Base-by-base conservation (phyloP, 2,329 filamentous ascomycete genomes). In the Colletotrichum trifolii region DNA sequence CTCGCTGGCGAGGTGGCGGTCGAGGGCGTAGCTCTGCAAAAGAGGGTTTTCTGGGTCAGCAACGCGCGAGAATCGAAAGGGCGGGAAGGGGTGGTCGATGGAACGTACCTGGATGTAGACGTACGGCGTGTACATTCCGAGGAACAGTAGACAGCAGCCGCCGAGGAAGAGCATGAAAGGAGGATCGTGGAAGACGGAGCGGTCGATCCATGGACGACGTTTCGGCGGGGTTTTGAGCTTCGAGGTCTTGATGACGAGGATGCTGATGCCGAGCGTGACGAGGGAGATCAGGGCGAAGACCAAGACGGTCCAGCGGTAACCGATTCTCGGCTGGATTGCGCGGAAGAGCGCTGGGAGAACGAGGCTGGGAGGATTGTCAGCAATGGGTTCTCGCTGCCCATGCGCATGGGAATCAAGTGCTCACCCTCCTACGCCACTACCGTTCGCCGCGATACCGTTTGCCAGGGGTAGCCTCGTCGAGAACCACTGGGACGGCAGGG, bases 71-170 rank as follows among this genome's bases (percentile, higher is more conserved):
- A 25, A 1, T 25, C 25, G 3, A 2, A 25, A 4, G 25, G 25
- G 25, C 25, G 25, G 25, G 25, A 42, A 56, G 53, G 33, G 61
- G 49, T 79, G 80, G 53, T 77, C 76, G 36, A 79, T 77, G 12
- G 74, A 75, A 65, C 75, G 82, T 40, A 76, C 72, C 67, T 79
- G 73, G 65, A 83, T 75, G 71, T 81, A 84, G 69, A 81, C 84
- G 72, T 83, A 82, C 2, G 81, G 76, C 46, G 82, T 77, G 71
- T 84, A 85, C 17, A 85, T 73, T 17, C 77, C 78, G 67, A 83
- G 71, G 68, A 82, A 84, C 38, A 71, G 70, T 45, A 81, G 76
- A 54, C 81, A 74, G 25, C 75, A 67, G 13, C 71, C 81, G 9
- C 72, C 42, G 8, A 71, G 71, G 59, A 79, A 78, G 5, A 78